Base-by-base conservation (phyloP, 2,329 filamentous ascomycete species). In the Beauveria sp. region DNA sequence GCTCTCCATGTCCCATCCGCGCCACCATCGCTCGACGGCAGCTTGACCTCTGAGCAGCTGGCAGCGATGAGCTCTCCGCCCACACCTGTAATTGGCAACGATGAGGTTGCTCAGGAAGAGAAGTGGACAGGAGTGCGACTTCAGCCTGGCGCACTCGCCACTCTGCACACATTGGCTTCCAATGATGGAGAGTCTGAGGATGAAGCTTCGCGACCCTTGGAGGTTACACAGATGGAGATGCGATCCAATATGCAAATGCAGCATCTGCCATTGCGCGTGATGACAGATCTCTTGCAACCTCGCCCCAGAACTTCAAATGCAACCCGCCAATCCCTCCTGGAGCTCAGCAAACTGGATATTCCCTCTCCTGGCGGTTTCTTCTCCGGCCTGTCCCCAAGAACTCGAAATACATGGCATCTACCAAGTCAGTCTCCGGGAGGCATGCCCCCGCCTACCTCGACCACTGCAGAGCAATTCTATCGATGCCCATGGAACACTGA, bases 361-460 rank as follows among this genome's bases (percentile, higher is more conserved):
- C 93, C 92, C 6, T 97, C 93, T 0, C 93, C 93, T 0, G 89
- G 91, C 28, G 91, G 89, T 1, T 97, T 97, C 79, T 97, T 97
- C 74, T 90, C 90, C 2, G 91, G 89, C 0, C 82, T 97, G 30
- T 90, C 89, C 43, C 84, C 88, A 3, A 83, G 85, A 58, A 86
- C 88, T 43, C 85, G 92, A 57, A 86, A 87, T 69, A 94, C 92
- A 14, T 97, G 93, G 93, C 86, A 91, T 68, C 77, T 87, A 63
- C 79, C 81, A 12, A 76, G 76, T 30, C 76, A 73, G 66, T 79
- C 80, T 22, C 80, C 82, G 14, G 80, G 84, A 8, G 81, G 80
- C 20, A 70, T 79, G 64, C 75, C 77, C 3, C 85, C 85, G 1
- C 92, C 92, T 1, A 93, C 91, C 0, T 96, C 93, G 1, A 91